phyloP scores from a whole-genome alignment of 192 early-diverging fungal genomes.

The Chytriomyces confervae region DNA sequence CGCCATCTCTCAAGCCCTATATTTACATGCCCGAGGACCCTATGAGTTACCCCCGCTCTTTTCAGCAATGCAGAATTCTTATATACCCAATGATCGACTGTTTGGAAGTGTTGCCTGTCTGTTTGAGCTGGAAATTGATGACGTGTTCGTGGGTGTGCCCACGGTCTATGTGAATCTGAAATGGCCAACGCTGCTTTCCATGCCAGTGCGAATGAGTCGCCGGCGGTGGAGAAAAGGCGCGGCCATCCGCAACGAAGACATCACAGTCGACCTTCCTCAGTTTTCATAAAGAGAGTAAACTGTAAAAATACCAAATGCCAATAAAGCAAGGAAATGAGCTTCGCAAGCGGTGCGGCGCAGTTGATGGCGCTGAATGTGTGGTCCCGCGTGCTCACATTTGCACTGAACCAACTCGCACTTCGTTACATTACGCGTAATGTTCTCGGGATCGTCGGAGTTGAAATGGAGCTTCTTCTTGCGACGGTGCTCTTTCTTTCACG shows the following conservation, averaged over 20 bases:
- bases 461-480: conserved; percentile 85
- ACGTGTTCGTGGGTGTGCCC: conserved; percentile 1
- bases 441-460: conserved; percentile 78
- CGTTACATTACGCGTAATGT: conserved; percentile 73
- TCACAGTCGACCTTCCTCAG: neutral
- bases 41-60: no score
- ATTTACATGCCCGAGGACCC: no score
- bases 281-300: neutral
- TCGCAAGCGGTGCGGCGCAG: conserved; percentile 35
- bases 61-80: no score
- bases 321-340: neutral
- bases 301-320: neutral
- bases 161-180: neutral
- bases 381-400: conserved; percentile 69
- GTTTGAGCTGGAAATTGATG: neutral
- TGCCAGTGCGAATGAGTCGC: neutral
- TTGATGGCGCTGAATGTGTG: conserved; percentile 45
- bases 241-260: neutral
- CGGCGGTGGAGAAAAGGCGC: neutral
- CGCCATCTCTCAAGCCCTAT: no score
- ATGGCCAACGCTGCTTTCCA: neutral
- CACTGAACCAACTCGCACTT: conserved; percentile 77
- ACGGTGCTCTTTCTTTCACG: conserved; percentile 92
- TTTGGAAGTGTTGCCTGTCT: neutral
- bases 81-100: neutral